Conservation (phyloP, 2,329 filamentous ascomycete species). For the Phyllosticta citriasiana region DNA sequence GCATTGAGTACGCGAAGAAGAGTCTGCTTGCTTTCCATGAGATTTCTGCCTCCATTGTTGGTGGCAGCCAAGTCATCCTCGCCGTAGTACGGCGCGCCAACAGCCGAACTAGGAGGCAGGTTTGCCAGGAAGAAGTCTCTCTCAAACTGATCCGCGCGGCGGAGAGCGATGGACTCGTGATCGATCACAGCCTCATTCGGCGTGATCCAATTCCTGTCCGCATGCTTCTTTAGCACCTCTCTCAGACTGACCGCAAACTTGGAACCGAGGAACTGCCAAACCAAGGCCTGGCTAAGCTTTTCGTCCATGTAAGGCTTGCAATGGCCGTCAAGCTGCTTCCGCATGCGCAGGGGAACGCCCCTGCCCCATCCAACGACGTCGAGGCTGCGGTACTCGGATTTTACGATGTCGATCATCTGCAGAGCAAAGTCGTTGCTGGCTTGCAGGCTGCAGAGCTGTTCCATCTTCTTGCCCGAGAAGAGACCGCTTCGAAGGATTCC, state of each 20-base stretch:
- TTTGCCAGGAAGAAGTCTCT: slow-evolving; percentile 34
- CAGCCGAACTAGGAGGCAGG: too few relatives aligned
- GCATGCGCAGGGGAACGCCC: slow-evolving; percentile 39
- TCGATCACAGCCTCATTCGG: too few relatives aligned
- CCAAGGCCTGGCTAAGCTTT: slow-evolving; percentile 46
- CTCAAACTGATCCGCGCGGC: too few relatives aligned
- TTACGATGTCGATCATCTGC: slow-evolving; percentile 48
- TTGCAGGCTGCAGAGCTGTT: slow-evolving; percentile 41
- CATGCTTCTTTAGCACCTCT: slow-evolving; percentile 25
- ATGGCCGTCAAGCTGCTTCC: slow-evolving; percentile 46
- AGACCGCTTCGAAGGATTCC: slow-evolving; percentile 42
- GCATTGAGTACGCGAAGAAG: slow-evolving; percentile 48
- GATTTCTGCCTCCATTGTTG: slow-evolving; percentile 30
- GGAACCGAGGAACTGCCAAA: slow-evolving; percentile 45
- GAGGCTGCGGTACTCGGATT: slow-evolving; percentile 43
- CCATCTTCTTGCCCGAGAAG: slow-evolving; percentile 42
- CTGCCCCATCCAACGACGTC: slow-evolving; percentile 44
- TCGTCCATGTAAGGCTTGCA: slow-evolving; percentile 52
- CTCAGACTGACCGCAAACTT: slow-evolving; percentile 43
- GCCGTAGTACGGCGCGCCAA: too few relatives aligned
- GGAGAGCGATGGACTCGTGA: too few relatives aligned
- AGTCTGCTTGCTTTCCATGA: slow-evolving; percentile 43
- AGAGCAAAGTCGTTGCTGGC: slow-evolving; percentile 39
- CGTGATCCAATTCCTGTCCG: too few relatives aligned
- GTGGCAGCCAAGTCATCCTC: slow-evolving; percentile 43